Evolutionary conservation across 2,329 filamentous ascomycete species (phyloP).

Genomic region (Hymenoscyphus albidus): DNA sequence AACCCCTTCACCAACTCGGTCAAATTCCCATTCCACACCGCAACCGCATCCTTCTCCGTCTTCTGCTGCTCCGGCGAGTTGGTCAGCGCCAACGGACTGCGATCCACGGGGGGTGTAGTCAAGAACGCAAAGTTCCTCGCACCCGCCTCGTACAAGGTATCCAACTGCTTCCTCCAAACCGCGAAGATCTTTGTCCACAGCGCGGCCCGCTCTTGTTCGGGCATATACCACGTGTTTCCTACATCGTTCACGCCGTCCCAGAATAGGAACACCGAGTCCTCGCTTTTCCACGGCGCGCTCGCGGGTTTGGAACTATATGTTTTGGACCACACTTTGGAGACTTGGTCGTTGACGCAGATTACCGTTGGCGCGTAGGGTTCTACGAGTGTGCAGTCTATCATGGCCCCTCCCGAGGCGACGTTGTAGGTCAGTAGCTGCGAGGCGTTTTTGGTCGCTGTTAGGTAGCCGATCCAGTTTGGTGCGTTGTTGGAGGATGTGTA

Average conservation of each 20-base stretch:
- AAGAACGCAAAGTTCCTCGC: conserved; percentile 56
- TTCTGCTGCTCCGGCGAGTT: conserved; percentile 38
- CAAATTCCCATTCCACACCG: conserved; percentile 49
- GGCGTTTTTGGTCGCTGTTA: conserved; percentile 43
- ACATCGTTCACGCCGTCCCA: conserved; percentile 57
- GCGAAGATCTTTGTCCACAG: conserved; percentile 42
- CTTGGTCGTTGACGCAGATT: conserved; percentile 38
- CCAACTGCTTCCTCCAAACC: conserved; percentile 41
- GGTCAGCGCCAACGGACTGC: conserved; percentile 45
- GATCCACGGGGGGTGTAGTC: conserved; percentile 56
- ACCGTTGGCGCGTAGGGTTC: conserved; percentile 37
- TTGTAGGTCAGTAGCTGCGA: conserved; percentile 48
- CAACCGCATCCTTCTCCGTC: conserved; percentile 43
- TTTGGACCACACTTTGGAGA: conserved; percentile 41
- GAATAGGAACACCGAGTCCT: conserved; percentile 25
- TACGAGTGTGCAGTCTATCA: conserved; percentile 38
- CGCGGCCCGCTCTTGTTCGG: conserved; percentile 25
- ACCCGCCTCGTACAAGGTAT: conserved; percentile 48
- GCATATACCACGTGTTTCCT: conserved; percentile 44
- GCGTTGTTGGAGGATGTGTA: conserved; percentile 41
- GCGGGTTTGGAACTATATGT: conserved; percentile 36
- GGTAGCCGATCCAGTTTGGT: conserved; percentile 53
- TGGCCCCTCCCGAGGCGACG: conserved; percentile 45
- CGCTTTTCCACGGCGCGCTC: conserved; percentile 22
- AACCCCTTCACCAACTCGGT: conserved; percentile 37